Evolutionary conservation across 2,329 filamentous ascomycete genomes (phyloP).

Genomic region (Phaeosphaeriaceae sp.): DNA sequence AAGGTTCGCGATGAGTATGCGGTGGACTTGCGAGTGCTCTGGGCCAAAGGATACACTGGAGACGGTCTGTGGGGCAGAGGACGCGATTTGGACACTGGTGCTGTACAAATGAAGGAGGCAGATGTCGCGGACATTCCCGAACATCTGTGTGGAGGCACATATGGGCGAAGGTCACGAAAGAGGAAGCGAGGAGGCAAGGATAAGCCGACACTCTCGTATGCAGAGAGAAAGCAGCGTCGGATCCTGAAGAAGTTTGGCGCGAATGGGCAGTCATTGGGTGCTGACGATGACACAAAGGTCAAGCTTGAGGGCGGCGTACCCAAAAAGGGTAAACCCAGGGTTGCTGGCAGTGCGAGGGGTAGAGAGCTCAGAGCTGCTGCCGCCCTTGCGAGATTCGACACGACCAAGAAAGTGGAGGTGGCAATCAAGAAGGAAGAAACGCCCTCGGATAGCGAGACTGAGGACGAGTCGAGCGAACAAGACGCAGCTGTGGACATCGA

Average conservation of each 20-base stretch:
- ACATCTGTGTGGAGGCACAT: conserved; percentile 83
- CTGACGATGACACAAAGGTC: conserved; percentile 69
- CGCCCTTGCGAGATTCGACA: conserved; percentile 75
- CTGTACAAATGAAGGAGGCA: conserved; percentile 29
- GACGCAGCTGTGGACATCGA: conserved; percentile 69
- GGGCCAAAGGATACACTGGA: conserved; percentile 74
- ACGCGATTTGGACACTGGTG: conserved; percentile 61
- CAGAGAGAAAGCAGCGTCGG: conserved; percentile 74
- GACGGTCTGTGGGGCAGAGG: conserved; percentile 86
- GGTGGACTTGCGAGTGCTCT: conserved; percentile 72
- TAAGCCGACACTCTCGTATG: conserved; percentile 65
- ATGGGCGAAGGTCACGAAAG: conserved; percentile 63
- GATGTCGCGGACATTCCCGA: conserved; percentile 50
- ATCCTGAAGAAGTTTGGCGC: conserved; percentile 80
- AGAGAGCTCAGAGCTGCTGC: conserved; percentile 79
- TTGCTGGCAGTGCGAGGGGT: conserved; percentile 76
- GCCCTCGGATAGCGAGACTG: conserved; percentile 43
- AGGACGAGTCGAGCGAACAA: conserved; percentile 45
- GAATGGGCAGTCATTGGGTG: conserved; percentile 72
- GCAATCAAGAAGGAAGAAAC: conserved; percentile 44
- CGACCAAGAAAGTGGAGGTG: conserved; percentile 53
- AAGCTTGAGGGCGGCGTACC: conserved; percentile 71
- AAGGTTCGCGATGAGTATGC: conserved; percentile 76
- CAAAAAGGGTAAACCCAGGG: conserved; percentile 70
- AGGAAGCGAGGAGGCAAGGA: conserved; percentile 53